Evolutionary conservation across 441 rosid genomes (phyloP).

Genomic region (Gossypium trilobum): DNA sequence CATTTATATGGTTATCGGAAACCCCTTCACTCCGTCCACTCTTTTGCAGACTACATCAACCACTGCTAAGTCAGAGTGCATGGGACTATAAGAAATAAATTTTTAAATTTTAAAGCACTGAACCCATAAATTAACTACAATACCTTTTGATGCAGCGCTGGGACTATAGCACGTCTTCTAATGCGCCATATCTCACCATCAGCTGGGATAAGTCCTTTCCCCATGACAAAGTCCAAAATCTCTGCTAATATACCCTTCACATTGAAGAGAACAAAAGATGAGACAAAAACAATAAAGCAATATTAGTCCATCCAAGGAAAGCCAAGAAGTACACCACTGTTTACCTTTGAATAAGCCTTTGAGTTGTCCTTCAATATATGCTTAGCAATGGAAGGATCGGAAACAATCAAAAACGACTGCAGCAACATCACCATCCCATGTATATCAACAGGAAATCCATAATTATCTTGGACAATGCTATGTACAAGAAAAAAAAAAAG

Average conservation of each 20-base stretch:
- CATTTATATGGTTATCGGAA: background rate
- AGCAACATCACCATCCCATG: slow-evolving; percentile 9
- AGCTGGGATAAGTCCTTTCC: slow-evolving; percentile 93
- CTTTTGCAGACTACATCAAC: background rate
- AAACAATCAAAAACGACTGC: slow-evolving; percentile 88
- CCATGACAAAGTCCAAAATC: slow-evolving; percentile 96
- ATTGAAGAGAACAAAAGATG: slow-evolving; percentile 10
- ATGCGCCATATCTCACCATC: slow-evolving; percentile 95
- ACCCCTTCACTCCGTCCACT: background rate
- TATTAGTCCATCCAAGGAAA: background rate
- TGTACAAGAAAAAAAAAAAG: background rate
- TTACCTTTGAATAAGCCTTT: slow-evolving; percentile 84
- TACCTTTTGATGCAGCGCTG: slow-evolving; percentile 92
- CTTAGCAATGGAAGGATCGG: slow-evolving; percentile 89
- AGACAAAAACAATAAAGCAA: background rate
- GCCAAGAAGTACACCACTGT: background rate
- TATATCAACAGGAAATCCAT: background rate
- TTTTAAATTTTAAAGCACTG: background rate
- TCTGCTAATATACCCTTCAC: slow-evolving; percentile 86
- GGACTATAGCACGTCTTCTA: slow-evolving; percentile 87
- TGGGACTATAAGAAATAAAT: background rate
- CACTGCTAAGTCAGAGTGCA: background rate
- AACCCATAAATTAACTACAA: background rate
- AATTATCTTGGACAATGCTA: background rate
- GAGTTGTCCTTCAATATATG: slow-evolving; percentile 79